A percentile compares a stretch with the other conserved stretches of the same genome.
phyloP scores from a whole-genome alignment of 768 basidiomycete genomes.

The Suillus fuscotomentosus region DNA sequence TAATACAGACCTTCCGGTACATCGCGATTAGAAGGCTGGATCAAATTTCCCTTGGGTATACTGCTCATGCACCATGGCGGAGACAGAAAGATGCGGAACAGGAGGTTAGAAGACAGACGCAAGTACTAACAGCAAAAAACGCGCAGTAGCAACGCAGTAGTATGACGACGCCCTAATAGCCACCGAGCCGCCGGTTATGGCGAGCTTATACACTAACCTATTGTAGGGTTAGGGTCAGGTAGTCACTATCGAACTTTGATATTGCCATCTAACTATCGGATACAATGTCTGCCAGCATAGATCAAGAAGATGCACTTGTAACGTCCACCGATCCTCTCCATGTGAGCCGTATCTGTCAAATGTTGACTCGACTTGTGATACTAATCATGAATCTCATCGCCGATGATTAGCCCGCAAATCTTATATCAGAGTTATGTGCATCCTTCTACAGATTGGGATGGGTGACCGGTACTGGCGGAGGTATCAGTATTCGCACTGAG shows the following conservation, averaged over 20 bases:
- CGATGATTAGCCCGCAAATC: constrained; percentile 72
- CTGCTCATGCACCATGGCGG: background rate
- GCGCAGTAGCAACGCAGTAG: too few relatives aligned
- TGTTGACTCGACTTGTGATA: background rate
- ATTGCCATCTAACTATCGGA: background rate
- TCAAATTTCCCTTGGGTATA: background rate
- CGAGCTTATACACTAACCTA: too few relatives aligned
- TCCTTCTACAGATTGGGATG: constrained; percentile 87
- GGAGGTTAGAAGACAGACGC: too few relatives aligned
- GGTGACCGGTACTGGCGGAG: constrained; percentile 89
- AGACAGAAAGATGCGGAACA: background rate
- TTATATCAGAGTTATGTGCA: constrained; percentile 83
- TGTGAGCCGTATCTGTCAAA: constrained; percentile 36
- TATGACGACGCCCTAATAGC: too few relatives aligned
- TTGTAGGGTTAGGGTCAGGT: background rate
- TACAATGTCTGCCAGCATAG: constrained; percentile 2
- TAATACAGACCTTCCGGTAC: background rate
- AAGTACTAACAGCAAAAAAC: too few relatives aligned
- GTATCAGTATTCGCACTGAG: constrained; percentile 74
- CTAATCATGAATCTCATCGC: constrained; percentile 1
- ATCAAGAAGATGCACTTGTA: constrained; percentile 47
- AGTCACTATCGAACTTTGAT: background rate
- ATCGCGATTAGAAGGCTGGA: background rate
- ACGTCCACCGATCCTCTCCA: constrained; percentile 61
- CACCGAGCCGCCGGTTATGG: too few relatives aligned